Evolutionary conservation across 2,329 filamentous ascomycete species (phyloP), one percentile per base, ranked within the genome.

Genomic region (Monosporascus sp.): DNA sequence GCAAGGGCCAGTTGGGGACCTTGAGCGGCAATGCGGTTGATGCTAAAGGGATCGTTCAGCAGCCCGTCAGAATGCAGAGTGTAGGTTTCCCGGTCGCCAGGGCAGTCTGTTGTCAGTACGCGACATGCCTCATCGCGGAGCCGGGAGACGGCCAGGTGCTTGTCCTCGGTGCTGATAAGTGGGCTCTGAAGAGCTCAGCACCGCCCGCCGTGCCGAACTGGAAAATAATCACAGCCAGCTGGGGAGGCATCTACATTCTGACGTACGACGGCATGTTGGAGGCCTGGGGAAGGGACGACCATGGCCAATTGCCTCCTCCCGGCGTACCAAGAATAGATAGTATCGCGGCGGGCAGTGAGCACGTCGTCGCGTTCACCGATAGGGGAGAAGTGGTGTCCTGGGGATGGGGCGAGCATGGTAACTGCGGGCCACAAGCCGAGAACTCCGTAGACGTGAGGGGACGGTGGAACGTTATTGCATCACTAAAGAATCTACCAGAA

Each of bases 331-430:
- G 67, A 1, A 64, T 91, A 3, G 71, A 73, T 9, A 74, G 76
- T 24, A 79, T 97, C n/a, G 88, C 89, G 3, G 82, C 88, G 46
- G 94, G 94, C 0, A 97, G 93, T 65, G 94, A 97, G 70, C 94
- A 99, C 70, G 84, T 82, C n/a, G 71, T 97, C 57, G 89, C 85
- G 8, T 70, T 93, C 26, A 84, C 88, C 0, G 72, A 72, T 9
- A 75, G 79, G 20, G 83, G 83, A 1, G 80, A 86, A 49, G 83
- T 96, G 1, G 72, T 95, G 48, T 82, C 89, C 1, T 97, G 93
- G 91, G 94, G 94, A 20, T 99, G 94, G 94, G 92, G 91, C 2
- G 93, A 97, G 71, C 94, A 99, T 72, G 94, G 94, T 1, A 99
- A 99, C 68, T 99, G 94, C 68, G 94, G 94, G 3, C 81, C 84